Evolutionary conservation across 1,139 yeast species (phyloP).

Genomic region (Blastobotrys aristatus): DNA sequence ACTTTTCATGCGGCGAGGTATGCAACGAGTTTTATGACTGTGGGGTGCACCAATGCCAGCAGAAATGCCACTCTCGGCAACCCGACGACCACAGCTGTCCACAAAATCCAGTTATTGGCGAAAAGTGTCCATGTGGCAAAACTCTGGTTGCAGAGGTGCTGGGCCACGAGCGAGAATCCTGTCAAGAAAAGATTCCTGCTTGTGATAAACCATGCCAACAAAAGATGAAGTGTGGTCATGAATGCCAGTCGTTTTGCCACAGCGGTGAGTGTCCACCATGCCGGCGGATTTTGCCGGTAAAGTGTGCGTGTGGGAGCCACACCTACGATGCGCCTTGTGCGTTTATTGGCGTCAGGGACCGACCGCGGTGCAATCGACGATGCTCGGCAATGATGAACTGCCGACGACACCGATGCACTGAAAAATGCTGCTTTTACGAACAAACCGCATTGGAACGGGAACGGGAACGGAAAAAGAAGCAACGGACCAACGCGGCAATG

Average conservation of each 20-base stretch:
- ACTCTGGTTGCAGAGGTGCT: conserved; percentile 37
- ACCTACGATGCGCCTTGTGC: conserved; percentile 59
- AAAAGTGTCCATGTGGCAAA: conserved; percentile 76
- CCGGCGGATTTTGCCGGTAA: conserved; percentile 38
- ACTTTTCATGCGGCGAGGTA: conserved; percentile 50
- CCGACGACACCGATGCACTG: conserved; percentile 71
- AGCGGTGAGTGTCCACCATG: conserved; percentile 72
- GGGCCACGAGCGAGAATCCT: conserved; percentile 45
- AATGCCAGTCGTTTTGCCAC: conserved; percentile 68
- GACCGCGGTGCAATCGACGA: conserved; percentile 64
- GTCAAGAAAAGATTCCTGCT: conserved; percentile 66
- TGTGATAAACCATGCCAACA: conserved; percentile 66
- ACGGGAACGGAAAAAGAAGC: conserved; percentile 46
- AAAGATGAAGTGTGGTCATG: conserved; percentile 62
- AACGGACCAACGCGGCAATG: conserved; percentile 30
- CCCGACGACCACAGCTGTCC: conserved; percentile 50
- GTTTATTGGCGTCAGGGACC: conserved; percentile 45
- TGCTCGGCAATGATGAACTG: conserved; percentile 77
- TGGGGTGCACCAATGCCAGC: conserved; percentile 55
- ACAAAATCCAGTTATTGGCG: conserved; percentile 51
- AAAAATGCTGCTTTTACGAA: conserved; percentile 66
- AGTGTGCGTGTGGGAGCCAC: conserved; percentile 50
- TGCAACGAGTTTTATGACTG: conserved; percentile 58
- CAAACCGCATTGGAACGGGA: conserved; percentile 60
- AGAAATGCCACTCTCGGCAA: conserved; percentile 55